Evolutionary conservation across 1,284 basidiomycete species (phyloP), one percentile per base, ranked within the genome.

Genomic region (Cryptococcus floricola): DNA sequence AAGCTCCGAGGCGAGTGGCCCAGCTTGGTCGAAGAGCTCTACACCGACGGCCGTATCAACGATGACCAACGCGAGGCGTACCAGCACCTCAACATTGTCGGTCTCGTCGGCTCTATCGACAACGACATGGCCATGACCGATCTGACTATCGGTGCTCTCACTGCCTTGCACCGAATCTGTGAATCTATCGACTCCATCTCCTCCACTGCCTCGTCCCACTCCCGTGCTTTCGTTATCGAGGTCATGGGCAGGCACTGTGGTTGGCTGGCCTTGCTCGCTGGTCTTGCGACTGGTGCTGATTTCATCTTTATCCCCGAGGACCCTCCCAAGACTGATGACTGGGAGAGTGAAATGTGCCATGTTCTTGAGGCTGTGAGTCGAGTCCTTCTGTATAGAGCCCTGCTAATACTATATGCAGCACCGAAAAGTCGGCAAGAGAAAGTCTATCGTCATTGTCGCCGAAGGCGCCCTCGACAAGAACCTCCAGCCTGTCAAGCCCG

Each of bases 231-330:
- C 77, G 95, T 98, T 48, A 83, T 99, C 37, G 96, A 98, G 74
- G 95, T 98, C 60, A 99, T 98, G 96, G 96, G 96, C 27, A 81
- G 95, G 49, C 91, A 98, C 73, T 98, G 96, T 73, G 96, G 96
- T 38, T 98, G 94, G 96, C 82, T 98, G 27, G 93, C 95, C 1
- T 80, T 98, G 41, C 83, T 94, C 75, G 94, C 94, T 7, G 93
- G 90, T 62, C 87, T 98, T 47, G 90, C 89, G 83, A 88, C 88
- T 28, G 96, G 95, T 19, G 95, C 94, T 47, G 95, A 99, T 73
- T 98, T 94, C 73, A 85, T 98, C 63, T 98, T 98, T 78, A 94
- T 98, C 56, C 95, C 95, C 3, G 96, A 99, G 77, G 81, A 84
- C 48, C 95, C 96, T 16, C 93, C 95, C 0, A 78, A 80, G 55